Evolutionary conservation across 2,329 filamentous ascomycete species (phyloP).

Genomic region (Fusarium sulawesiense): DNA sequence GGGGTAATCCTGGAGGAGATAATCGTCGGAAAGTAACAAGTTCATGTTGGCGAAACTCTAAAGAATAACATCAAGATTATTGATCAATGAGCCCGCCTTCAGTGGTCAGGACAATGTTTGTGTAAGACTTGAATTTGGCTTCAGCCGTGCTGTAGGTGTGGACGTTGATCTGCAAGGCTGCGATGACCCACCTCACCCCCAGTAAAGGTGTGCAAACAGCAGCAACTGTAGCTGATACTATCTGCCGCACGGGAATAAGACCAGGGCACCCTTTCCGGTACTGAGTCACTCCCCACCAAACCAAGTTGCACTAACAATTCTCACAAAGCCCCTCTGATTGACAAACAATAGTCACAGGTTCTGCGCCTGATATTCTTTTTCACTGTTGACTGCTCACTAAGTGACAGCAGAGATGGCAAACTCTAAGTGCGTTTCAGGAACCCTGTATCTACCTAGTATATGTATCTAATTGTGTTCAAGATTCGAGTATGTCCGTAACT

Average conservation of each 20-base stretch:
- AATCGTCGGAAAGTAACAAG: conserved; percentile 70
- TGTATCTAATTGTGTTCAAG: conserved; percentile 57
- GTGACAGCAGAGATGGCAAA: conserved; percentile 61
- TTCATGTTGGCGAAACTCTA: conserved; percentile 59
- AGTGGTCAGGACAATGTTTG: conserved; percentile 35
- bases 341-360: conserved; percentile 21
- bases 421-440: conserved; percentile 60
- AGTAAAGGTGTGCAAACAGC: conserved; percentile 25
- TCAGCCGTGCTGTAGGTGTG: conserved; percentile 42
- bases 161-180: conserved; percentile 51
- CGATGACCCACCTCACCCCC: conserved; percentile 17
- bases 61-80: not conserved
- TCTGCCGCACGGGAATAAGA: conserved; percentile 3
- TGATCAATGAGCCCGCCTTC: conserved; percentile 17
- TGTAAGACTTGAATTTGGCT: conserved; percentile 35
- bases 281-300: conserved; percentile 15
- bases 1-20: conserved; percentile 82
- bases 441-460: not conserved
- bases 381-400: not conserved
- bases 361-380: conserved; percentile 5
- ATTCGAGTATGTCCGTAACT: conserved; percentile 92
- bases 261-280: not conserved
- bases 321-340: conserved; percentile 38
- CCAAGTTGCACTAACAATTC: conserved; percentile 46
- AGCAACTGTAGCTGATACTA: conserved; percentile 29